phyloP scores from a whole-genome alignment of 495 filamentous ascomycete species.

The Tetracladium setigerum region DNA sequence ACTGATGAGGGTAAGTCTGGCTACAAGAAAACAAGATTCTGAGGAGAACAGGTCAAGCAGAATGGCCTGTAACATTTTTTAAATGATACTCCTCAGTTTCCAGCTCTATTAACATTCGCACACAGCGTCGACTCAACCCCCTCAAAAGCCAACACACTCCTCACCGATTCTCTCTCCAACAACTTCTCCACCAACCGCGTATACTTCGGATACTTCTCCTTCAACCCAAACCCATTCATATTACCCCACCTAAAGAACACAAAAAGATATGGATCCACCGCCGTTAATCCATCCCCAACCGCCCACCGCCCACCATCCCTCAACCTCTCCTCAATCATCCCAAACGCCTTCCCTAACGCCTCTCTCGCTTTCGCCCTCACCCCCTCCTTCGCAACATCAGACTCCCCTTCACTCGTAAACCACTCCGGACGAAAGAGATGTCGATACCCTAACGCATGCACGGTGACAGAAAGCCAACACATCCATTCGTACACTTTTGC shows the following conservation, averaged over 20 bases:
- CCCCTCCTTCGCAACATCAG: slow-evolving; percentile 8
- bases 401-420: slow-evolving; percentile 17
- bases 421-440: slow-evolving; percentile 18
- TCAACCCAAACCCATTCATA: slow-evolving; percentile 12
- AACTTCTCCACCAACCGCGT: slow-evolving; percentile 12
- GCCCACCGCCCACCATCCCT: slow-evolving; percentile 19
- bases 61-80: no score
- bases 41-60: no score
- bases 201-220: slow-evolving; percentile 23
- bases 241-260: slow-evolving; percentile 28
- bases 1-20: no score
- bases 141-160: slow-evolving; percentile 13
- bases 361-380: slow-evolving; percentile 17
- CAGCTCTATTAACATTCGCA: no score
- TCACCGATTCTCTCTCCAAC: slow-evolving; percentile 14
- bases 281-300: slow-evolving; percentile 27
- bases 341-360: slow-evolving; percentile 10
- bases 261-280: slow-evolving; percentile 29
- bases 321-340: slow-evolving; percentile 19
- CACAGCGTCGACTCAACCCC: slow-evolving; percentile 1
- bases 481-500: slow-evolving; percentile 32
- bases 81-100: no score
- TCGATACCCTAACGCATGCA: slow-evolving; percentile 26
- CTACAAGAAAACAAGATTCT: no score
- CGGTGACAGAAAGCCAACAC: slow-evolving; percentile 29